Evolutionary conservation across 192 early-diverging fungal genomes (phyloP).

Genomic region (Backusella morwellensis): DNA sequence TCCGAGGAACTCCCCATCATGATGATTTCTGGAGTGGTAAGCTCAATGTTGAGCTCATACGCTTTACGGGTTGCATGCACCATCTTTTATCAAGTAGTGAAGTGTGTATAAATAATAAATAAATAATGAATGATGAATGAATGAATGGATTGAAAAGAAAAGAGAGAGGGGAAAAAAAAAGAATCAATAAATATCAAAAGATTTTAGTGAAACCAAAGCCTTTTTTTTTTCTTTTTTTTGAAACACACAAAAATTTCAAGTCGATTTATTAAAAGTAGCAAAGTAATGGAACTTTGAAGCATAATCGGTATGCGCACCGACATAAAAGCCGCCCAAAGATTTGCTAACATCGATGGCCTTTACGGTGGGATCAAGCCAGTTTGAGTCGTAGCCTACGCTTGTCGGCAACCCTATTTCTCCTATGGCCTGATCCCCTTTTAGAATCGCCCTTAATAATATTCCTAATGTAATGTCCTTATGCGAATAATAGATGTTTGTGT

Average conservation of each 20-base stretch:
- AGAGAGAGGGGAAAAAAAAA: neutral
- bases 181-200: neutral
- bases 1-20: conserved; percentile 26
- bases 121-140: neutral
- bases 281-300: conserved; percentile 34
- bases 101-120: neutral
- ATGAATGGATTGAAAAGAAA: neutral
- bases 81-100: neutral
- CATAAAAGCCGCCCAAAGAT: conserved; percentile 30
- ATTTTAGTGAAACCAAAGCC: neutral
- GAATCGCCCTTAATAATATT: conserved; percentile 21
- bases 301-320: conserved; percentile 36
- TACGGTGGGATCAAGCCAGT: conserved; percentile 17
- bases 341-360: conserved; percentile 15
- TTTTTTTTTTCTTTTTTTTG: conserved; percentile 4
- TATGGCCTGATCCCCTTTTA: conserved; percentile 21
- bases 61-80: neutral
- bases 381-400: neutral
- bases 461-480: conserved; percentile 33
- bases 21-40: conserved; percentile 16
- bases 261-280: neutral
- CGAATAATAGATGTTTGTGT: conserved; percentile 32
- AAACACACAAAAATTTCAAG: neutral
- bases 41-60: conserved; percentile 17
- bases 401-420: conserved; percentile 28